Evolutionary conservation across 2,329 filamentous ascomycete genomes (phyloP), one percentile per base, ranked within the genome.

Genomic region (Claviceps purpurea): DNA sequence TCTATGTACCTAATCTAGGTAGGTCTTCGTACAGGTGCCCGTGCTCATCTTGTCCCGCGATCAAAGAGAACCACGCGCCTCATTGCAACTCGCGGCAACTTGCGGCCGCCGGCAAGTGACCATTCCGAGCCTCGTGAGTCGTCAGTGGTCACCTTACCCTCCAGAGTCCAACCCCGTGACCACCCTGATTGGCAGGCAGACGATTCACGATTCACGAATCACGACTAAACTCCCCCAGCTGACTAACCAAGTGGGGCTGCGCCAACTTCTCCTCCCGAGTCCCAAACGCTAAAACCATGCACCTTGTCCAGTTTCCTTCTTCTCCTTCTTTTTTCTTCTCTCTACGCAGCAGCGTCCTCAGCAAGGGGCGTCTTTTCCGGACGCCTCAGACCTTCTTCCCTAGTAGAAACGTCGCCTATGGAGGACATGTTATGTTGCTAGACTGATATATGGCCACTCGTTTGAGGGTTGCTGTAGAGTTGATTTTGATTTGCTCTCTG

Each of bases 391-490:
- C 54, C 52, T 54, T 58, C 57, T 49, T 56, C 46, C 50, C 45
- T 44, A 47, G 60, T 64, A 59, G 61, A 58, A 58, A 56, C 55
- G 56, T 55, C 58, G 55, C 49, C 44, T 42, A 39, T 34, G 43
- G 49, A 54, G 52, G 54, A 54, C 47, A 6, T 49, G 43, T 44
- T 20, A 49, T 34, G 50, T 65, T 70, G 68, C 68, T 56, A 70
- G 67, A 70, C 61, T 10, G 64, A 67, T 40, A 50, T 54, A 66
- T 40, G 43, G 51, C 67, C 68, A 65, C 67, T 68, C 60, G 68
- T 70, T 70, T 70, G 70, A 72, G 68, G 70, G 70, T 68, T 65
- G 64, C 58, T 65, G 65, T 60, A 51, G 26, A 46, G 16, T 44
- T 8, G 42, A 10, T 44, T 42, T 37, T 6, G 5, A 18, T 54